Evolutionary conservation across 495 filamentous ascomycete species (phyloP).

Genomic region (Extremus antarcticus): DNA sequence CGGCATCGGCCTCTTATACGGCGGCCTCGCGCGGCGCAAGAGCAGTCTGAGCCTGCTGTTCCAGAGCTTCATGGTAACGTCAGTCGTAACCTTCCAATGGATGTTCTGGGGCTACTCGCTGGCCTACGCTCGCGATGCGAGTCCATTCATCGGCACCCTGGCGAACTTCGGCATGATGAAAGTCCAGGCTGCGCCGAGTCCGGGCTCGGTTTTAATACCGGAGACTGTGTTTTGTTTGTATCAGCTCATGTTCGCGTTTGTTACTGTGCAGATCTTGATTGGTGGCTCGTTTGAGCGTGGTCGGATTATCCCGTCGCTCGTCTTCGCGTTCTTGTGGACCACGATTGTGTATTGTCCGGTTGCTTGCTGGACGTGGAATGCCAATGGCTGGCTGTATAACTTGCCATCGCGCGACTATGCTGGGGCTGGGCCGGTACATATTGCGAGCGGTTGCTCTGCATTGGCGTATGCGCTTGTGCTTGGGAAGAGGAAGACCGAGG

Average conservation of each 20-base stretch:
- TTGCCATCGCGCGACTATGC: slow-evolving; percentile 46
- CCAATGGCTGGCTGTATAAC: slow-evolving; percentile 47
- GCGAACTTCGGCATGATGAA: slow-evolving; percentile 45
- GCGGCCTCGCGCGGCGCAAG: slow-evolving; percentile 47
- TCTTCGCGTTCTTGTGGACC: slow-evolving; percentile 50
- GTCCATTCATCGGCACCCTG: slow-evolving; percentile 45
- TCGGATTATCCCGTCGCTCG: slow-evolving; percentile 42
- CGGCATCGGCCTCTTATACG: slow-evolving; percentile 48
- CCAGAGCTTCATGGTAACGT: slow-evolving; percentile 41
- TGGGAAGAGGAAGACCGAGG: slow-evolving; percentile 40
- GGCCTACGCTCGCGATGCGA: slow-evolving; percentile 40
- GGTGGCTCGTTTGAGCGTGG: slow-evolving; percentile 47
- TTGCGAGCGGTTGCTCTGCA: slow-evolving; percentile 43
- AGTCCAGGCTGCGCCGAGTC: slow-evolving; percentile 36
- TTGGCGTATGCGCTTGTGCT: slow-evolving; percentile 47
- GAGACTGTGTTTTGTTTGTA: slow-evolving; percentile 50
- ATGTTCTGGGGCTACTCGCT: slow-evolving; percentile 51
- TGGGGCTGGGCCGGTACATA: slow-evolving; percentile 46
- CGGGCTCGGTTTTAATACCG: slow-evolving; percentile 36
- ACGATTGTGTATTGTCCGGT: slow-evolving; percentile 50
- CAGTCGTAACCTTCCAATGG: slow-evolving; percentile 41
- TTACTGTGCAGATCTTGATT: slow-evolving; percentile 42
- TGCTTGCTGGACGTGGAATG: slow-evolving; percentile 53
- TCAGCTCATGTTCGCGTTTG: slow-evolving; percentile 47
- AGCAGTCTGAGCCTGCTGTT: slow-evolving; percentile 46